Evolutionary conservation across 306 rosid genomes (phyloP).

Genomic region (Potentilla sterilis): DNA sequence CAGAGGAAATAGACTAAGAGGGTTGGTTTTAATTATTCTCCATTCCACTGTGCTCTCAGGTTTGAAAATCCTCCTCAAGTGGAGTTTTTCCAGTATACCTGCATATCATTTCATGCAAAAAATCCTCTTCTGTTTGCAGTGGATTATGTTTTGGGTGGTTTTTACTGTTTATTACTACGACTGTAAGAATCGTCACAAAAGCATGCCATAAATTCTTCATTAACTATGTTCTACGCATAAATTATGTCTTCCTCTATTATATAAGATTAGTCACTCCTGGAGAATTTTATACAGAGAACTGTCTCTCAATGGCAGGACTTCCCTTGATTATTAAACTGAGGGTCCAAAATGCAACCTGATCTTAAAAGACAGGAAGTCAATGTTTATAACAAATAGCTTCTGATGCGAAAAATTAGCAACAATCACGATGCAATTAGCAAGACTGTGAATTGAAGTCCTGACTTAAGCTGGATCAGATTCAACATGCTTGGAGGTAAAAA

Average conservation of each 20-base stretch:
- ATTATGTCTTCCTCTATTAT: background rate
- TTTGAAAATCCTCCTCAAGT: background rate
- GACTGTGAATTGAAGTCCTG: background rate
- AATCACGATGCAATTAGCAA: background rate
- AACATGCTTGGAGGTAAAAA: background rate
- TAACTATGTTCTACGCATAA: background rate
- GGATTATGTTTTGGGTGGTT: background rate
- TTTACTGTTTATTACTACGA: background rate
- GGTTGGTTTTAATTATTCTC: conserved; percentile 15
- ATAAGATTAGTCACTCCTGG: background rate
- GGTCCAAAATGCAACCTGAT: background rate
- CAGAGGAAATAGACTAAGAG: conserved; percentile 37
- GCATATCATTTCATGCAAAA: background rate
- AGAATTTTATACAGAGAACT: background rate
- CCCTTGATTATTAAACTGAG: background rate
- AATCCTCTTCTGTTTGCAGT: background rate
- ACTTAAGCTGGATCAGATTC: background rate
- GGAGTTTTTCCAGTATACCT: background rate
- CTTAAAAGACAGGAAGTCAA: background rate
- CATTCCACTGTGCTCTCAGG: background rate
- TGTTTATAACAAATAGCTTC: background rate
- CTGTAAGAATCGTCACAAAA: background rate
- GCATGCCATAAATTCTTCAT: background rate
- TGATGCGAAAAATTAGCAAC: background rate
- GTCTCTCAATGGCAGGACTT: background rate